phyloP scores from a whole-genome alignment of 1,284 basidiomycete species.

The Albatrellus sp. region DNA sequence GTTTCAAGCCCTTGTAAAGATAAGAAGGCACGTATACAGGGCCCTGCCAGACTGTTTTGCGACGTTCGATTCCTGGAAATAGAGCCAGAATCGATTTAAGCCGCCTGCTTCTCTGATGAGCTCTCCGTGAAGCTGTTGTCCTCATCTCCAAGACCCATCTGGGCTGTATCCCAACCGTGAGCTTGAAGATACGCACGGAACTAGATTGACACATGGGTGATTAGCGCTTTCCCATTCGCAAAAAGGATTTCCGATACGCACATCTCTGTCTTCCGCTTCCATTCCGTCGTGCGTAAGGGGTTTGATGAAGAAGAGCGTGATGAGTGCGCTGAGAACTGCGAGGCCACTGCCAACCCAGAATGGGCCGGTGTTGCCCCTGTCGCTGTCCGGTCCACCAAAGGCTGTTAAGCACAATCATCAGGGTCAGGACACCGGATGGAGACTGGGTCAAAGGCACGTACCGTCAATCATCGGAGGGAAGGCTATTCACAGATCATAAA shows the following conservation, averaged over 20 bases:
- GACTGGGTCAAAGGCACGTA: constrained; percentile 14
- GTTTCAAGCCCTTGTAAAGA: too few species aligned
- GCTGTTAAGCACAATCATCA: constrained; percentile 22
- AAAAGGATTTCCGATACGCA: constrained; percentile 18
- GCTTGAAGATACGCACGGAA: constrained; percentile 73
- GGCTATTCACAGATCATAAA: constrained; percentile 22
- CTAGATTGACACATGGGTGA: constrained; percentile 18
- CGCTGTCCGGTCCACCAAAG: constrained; percentile 40
- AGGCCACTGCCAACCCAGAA: constrained; percentile 75
- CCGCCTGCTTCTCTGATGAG: constrained; percentile 7
- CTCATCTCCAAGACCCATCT: constrained; percentile 39
- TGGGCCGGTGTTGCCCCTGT: constrained; percentile 61
- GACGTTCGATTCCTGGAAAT: too few species aligned
- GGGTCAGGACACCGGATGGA: background rate
- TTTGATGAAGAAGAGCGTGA: constrained; percentile 66
- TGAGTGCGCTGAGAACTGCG: constrained; percentile 65
- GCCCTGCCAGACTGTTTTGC: too few species aligned
- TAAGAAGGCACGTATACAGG: too few species aligned
- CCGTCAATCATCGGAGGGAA: constrained; percentile 62
- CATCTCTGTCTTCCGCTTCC: constrained; percentile 59
- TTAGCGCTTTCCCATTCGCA: too few species aligned
- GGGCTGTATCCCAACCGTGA: constrained; percentile 65
- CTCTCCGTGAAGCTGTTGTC: constrained; percentile 5
- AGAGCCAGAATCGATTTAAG: too few species aligned
- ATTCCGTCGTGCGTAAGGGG: constrained; percentile 73